These are phyloP conservation scores for Pythium folliculosum DNA, from an alignment of 352 stramenopile species.

Conservation along the genomic window DNA sequence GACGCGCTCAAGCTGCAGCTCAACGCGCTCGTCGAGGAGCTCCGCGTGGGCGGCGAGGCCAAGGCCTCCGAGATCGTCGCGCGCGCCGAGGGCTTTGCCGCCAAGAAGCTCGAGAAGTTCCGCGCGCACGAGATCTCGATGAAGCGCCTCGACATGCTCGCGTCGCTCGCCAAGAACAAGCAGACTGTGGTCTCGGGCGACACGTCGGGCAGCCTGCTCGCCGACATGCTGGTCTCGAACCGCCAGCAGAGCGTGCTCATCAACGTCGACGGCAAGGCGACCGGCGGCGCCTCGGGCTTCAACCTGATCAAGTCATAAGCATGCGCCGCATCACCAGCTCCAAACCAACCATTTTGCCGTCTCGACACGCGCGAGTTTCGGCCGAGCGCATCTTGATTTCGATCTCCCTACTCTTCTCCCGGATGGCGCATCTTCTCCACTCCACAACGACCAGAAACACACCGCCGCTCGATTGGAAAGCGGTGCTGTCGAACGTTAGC, in stretches of 20 bases:
- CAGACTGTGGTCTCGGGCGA: conserved; percentile 31
- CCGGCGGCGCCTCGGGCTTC: conserved; percentile 18
- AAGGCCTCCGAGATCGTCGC: conserved; percentile 35
- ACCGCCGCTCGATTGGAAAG: conserved; percentile 27
- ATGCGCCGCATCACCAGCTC: no score
- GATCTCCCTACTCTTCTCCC: background rate
- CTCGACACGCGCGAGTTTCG: background rate
- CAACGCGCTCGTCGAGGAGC: conserved; percentile 28
- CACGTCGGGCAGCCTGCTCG: conserved; percentile 29
- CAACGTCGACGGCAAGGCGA: conserved; percentile 34
- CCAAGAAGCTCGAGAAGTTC: conserved; percentile 36
- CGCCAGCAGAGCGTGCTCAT: conserved; percentile 36
- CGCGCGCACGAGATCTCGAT: conserved; percentile 32
- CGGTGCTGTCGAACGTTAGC: background rate
- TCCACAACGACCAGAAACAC: background rate
- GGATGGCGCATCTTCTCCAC: background rate
- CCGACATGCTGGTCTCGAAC: conserved; percentile 38
- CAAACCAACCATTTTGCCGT: background rate
- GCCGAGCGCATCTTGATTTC: background rate
- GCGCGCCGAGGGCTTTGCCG: conserved; percentile 31
- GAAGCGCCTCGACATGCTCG: conserved; percentile 33
- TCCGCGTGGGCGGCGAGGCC: conserved; percentile 31
- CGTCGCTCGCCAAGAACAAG: conserved; percentile 32
- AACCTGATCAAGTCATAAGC: conserved; percentile 33
- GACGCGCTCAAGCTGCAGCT: conserved; percentile 32